Evolutionary conservation across 345 rosid species (phyloP).

Genomic region (Pistacia integerrima): DNA sequence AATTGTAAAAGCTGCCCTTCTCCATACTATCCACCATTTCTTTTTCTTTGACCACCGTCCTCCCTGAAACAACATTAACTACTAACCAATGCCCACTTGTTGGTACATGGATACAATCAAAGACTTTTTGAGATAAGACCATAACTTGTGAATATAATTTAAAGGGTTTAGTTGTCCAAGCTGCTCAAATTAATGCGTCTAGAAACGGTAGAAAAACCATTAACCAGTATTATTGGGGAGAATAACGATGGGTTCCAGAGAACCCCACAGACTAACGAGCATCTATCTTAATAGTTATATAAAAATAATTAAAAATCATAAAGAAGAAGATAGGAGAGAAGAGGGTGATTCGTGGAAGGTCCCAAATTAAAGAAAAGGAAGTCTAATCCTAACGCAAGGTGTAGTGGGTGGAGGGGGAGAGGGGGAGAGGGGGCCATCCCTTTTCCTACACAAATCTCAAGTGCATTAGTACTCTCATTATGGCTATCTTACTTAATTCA

Average conservation of each 20-base stretch:
- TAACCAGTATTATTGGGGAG: too few relatives aligned
- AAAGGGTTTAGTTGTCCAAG: too few relatives aligned
- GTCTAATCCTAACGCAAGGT: constrained; percentile 31
- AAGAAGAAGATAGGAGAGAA: neutral
- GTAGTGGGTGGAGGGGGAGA: constrained; percentile 29
- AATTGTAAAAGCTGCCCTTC: neutral
- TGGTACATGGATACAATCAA: neutral
- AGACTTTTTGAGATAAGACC: too few relatives aligned
- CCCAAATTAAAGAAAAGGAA: constrained; percentile 23
- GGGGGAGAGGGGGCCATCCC: constrained; percentile 28
- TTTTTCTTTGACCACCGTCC: neutral
- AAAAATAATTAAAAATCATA: neutral
- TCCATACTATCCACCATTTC: neutral
- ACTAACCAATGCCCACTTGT: neutral
- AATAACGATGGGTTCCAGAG: neutral
- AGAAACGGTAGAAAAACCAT: too few relatives aligned
- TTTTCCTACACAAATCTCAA: constrained; percentile 33
- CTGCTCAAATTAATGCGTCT: too few relatives aligned
- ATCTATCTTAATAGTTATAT: neutral
- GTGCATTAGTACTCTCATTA: constrained; percentile 39
- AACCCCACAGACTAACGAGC: neutral
- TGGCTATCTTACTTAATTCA: constrained; percentile 18
- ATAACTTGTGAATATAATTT: too few relatives aligned
- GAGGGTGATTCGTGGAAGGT: constrained; percentile 28
- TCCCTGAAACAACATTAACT: neutral